Base-by-base conservation (phyloP, 805 yeast species). In the Saturnispora sanitii region DNA sequence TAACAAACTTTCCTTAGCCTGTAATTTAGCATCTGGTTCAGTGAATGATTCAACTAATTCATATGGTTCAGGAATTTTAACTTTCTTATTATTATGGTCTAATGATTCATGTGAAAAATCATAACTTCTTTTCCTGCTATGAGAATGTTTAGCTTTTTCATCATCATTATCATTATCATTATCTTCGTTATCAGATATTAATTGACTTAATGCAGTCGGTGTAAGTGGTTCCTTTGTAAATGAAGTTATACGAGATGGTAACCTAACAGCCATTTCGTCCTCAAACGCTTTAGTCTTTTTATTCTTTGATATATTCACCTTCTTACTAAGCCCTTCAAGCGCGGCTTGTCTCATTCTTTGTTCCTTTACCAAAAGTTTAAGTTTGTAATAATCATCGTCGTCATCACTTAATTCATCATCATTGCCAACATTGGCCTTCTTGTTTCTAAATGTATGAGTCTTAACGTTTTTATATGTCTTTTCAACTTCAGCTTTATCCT, bases 331-430 rank as follows among this genome's bases (percentile, higher is more conserved):
- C n/a, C 62, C 38, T 61, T 62, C 27, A 65, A 53, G 40, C 68
- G 65, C 42, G 66, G 68, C 55, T 67, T 65, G 45, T 70, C 70
- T 50, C 48, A 31, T 42, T 23, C 42, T 42, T 23, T 45, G 41
- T 23, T 40, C 37, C 31, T 43, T 40, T 6, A 47, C 35, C 9
- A 31, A 32, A 37, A 38, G 25, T 16, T 34, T 40, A 15, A 40
- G 34, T 22, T 22, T 33, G 28, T 32, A 34, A 13, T 28, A 40
- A 39, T 73, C 81, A 52, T 81, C 87, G 44, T 81, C 92, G 47
- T 79, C 90, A 46, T 79, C 87, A 54, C 84, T 79, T 33, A 81
- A 60, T 49, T 81, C 88, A 40, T 74, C 81, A 38, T 70, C 66
- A 3, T 73, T 71, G 33, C 67, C 73, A 4, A 65, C 68, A 22